A percentile compares a stretch with the other conserved stretches of the same genome.
These are phyloP conservation scores for Neurospora hispaniola DNA, from an alignment of 495 filamentous ascomycete genomes.

Conservation along the genomic window DNA sequence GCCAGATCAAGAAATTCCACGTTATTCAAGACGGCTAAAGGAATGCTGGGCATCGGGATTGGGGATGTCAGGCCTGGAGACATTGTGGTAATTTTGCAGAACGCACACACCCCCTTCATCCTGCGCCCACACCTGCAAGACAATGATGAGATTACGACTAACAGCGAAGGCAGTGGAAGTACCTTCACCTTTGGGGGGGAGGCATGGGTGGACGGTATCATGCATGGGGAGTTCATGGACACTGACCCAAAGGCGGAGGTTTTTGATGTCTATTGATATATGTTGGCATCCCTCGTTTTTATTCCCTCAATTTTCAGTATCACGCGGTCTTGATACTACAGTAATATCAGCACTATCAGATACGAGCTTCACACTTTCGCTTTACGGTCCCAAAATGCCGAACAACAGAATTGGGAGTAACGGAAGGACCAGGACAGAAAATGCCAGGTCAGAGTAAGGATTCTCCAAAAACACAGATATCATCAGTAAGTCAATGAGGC, in stretches of 20 bases:
- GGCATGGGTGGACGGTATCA: neutral
- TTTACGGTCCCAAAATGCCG: neutral
- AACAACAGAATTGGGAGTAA: neutral
- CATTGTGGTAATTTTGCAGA: neutral
- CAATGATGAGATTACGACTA: neutral
- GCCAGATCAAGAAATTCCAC: neutral
- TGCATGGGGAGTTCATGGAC: neutral
- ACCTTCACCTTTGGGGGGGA: neutral
- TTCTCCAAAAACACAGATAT: neutral
- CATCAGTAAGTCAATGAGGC: neutral
- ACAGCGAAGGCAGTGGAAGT: neutral
- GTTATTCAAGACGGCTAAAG: neutral
- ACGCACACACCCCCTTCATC: neutral
- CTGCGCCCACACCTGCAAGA: neutral
- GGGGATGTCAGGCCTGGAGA: neutral
- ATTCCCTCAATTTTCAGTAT: too few species aligned
- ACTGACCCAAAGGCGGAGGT: neutral
- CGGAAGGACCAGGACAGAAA: neutral
- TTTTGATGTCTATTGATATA: neutral
- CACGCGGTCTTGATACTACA: too few species aligned
- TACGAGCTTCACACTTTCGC: neutral
- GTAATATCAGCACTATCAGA: too few species aligned
- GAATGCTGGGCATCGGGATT: neutral
- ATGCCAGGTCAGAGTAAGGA: neutral
- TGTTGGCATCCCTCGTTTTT: neutral